Evolutionary conservation across 352 stramenopile genomes (phyloP), one percentile per base, ranked within the genome.

Genomic region (Phytophthora crassamura): DNA sequence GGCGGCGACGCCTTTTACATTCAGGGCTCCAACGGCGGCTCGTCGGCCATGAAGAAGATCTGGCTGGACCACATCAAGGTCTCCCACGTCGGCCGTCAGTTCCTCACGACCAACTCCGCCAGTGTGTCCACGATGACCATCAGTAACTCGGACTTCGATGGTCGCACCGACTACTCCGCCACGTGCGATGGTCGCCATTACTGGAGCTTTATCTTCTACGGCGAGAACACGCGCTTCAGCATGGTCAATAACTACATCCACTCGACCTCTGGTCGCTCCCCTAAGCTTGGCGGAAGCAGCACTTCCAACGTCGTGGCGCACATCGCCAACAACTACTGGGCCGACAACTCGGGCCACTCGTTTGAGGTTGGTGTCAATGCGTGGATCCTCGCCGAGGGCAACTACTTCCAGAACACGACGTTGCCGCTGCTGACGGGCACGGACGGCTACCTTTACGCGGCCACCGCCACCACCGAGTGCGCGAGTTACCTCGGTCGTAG

Each of bases 21-120:
- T 9, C 49, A 72, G 9, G 69, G 69, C 42, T 62, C 47, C 33
- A 70, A 60, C 45, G 47, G 43, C 12, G 35, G 69, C 1, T 64
- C 61, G 15, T 59, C 43, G n/a, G 45, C 53, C 25, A 69, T 71
- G 72, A 61, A 61, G 46, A 75, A 77, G 32, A 67, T 82, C 35
- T 84, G 72, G 76, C 48, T 84, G 22, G 74, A 84, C 46, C 76
- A 84, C 55, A 51, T 84, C 53, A 80, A 80, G 61, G 43, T 69
- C 9, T 69, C 61, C 2, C 61, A 10, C 38, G 45, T 69, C 5
- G 61, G 61, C 20, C 52, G 58, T 67, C 51, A 72, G 22, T 34
- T 58, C 39, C 12, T 83, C 12, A 70, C 56, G 16, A 80, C 68
- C 2, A 70, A 75, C 47, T 48, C 39, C 11, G 75, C 59, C 28